Evolutionary conservation across 345 rosid species (phyloP).

Genomic region (Erucastrum elatum): DNA sequence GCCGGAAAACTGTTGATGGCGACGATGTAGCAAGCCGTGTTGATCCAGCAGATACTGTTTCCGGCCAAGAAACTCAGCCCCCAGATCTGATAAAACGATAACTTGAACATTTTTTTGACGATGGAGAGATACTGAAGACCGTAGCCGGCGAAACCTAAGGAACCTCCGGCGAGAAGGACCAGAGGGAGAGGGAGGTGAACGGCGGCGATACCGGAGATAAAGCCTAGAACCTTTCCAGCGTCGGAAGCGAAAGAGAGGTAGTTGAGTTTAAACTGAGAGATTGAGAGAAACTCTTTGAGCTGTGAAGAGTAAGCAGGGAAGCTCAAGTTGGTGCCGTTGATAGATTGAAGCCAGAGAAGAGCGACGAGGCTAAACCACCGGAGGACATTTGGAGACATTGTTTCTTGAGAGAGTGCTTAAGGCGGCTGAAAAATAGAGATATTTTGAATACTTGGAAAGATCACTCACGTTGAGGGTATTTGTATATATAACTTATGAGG

Average conservation of each 20-base stretch:
- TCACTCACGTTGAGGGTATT: neutral
- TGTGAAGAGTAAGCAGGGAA: slow-evolving; percentile 92
- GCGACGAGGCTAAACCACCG: slow-evolving; percentile 81
- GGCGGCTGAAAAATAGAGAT: neutral
- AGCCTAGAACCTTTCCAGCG: slow-evolving; percentile 85
- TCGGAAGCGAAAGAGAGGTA: slow-evolving; percentile 89
- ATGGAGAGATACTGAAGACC: slow-evolving; percentile 77
- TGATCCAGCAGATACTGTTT: slow-evolving; percentile 95
- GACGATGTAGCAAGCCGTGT: slow-evolving; percentile 71
- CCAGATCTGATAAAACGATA: slow-evolving; percentile 58
- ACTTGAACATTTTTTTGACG: slow-evolving; percentile 40
- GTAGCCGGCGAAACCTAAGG: slow-evolving; percentile 67
- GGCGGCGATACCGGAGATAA: slow-evolving; percentile 77
- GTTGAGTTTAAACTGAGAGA: slow-evolving; percentile 79
- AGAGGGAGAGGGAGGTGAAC: slow-evolving; percentile 67
- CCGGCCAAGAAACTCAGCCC: slow-evolving; percentile 73
- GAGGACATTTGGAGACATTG: slow-evolving; percentile 46
- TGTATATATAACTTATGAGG: slow-evolving; percentile 12
- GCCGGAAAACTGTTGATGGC: slow-evolving; percentile 52
- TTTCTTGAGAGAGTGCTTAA: slow-evolving; percentile 5
- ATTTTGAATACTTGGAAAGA: neutral
- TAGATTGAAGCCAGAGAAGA: slow-evolving; percentile 75
- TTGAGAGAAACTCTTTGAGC: slow-evolving; percentile 64
- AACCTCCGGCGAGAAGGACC: slow-evolving; percentile 68
- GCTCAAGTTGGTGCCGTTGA: slow-evolving; percentile 74